These are phyloP conservation scores for Elsinoe australis DNA, from an alignment of 2,329 filamentous ascomycete species.

Conservation along the genomic window DNA sequence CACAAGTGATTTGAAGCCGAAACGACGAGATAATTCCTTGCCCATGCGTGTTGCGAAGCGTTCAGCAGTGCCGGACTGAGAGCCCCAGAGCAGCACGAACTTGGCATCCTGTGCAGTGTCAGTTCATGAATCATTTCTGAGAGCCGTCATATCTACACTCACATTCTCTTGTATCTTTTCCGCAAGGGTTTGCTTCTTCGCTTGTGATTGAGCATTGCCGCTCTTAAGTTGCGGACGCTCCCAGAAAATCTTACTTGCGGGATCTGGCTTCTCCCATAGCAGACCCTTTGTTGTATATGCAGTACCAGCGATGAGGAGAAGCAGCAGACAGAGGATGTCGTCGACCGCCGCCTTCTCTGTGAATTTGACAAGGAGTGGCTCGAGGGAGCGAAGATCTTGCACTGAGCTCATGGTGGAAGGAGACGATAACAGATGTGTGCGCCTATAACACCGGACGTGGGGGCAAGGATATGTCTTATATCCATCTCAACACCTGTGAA, in stretches of 20 bases:
- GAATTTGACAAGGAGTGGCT: neutral
- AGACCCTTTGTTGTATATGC: neutral
- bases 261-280: neutral
- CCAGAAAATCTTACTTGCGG: neutral
- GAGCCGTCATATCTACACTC: neutral
- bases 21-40: slow-evolving; percentile 35
- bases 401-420: neutral
- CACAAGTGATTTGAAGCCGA: slow-evolving; percentile 35
- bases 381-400: neutral
- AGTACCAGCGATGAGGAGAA: neutral
- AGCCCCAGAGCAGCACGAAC: slow-evolving; percentile 43
- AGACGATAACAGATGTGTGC: neutral
- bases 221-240: neutral
- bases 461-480: neutral
- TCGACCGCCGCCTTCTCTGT: neutral
- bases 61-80: slow-evolving; percentile 43
- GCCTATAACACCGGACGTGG: no score
- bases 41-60: slow-evolving; percentile 37
- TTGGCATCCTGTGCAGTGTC: slow-evolving; percentile 20
- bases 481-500: no score
- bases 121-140: no score
- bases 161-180: neutral
- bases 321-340: neutral
- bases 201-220: neutral
- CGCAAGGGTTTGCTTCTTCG: neutral